phyloP scores from a whole-genome alignment of 345 rosid species.

The Physaria fendleri region DNA sequence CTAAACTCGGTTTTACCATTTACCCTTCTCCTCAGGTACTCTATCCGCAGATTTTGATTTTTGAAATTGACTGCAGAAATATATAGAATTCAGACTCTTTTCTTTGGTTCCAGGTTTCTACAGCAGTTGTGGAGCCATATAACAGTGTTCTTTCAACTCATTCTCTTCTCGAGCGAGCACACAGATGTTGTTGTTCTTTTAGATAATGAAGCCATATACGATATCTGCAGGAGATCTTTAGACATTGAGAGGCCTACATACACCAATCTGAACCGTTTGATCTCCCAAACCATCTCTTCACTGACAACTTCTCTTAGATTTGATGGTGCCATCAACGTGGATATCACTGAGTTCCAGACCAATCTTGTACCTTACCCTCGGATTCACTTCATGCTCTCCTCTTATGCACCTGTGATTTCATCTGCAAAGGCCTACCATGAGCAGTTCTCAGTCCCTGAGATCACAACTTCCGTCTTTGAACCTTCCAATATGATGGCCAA shows the following conservation, averaged over 20 bases:
- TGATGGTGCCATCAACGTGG: slow-evolving; percentile 83
- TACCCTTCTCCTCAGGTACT: slow-evolving; percentile 39
- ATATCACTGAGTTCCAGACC: slow-evolving; percentile 72
- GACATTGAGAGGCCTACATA: slow-evolving; percentile 78
- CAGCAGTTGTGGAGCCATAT: slow-evolving; percentile 82
- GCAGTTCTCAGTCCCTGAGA: slow-evolving; percentile 71
- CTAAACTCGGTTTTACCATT: slow-evolving; percentile 38
- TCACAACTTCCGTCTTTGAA: slow-evolving; percentile 71
- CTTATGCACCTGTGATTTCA: slow-evolving; percentile 75
- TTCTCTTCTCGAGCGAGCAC: slow-evolving; percentile 76
- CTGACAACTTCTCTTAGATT: slow-evolving; percentile 74
- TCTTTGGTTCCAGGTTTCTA: slow-evolving; percentile 51
- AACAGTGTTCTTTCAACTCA: slow-evolving; percentile 79
- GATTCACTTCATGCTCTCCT: slow-evolving; percentile 83
- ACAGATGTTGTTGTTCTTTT: slow-evolving; percentile 71
- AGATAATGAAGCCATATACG: slow-evolving; percentile 83
- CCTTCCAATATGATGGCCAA: slow-evolving; percentile 87
- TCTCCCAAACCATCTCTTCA: slow-evolving; percentile 71
- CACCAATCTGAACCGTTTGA: slow-evolving; percentile 67
- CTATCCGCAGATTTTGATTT: neutral
- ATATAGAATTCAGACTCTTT: neutral
- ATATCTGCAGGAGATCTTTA: slow-evolving; percentile 68
- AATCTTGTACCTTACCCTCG: slow-evolving; percentile 83
- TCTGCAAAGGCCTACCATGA: slow-evolving; percentile 79
- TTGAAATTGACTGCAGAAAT: neutral